Evolutionary conservation across 805 yeast genomes (phyloP).

Genomic region (Komagataella ulmi): DNA sequence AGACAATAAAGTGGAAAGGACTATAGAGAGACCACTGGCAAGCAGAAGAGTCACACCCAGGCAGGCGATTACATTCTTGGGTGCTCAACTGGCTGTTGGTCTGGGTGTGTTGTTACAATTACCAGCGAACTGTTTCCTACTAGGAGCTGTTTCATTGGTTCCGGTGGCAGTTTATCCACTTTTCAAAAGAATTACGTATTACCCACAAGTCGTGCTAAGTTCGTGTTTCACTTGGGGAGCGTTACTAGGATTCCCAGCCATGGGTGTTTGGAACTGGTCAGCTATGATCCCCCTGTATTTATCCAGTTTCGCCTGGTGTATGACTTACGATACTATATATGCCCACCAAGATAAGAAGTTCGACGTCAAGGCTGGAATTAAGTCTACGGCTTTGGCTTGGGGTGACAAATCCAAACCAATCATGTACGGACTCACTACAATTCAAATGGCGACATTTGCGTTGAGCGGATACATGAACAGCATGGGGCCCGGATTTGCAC

Average conservation of each 20-base stretch:
- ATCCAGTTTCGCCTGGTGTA: constrained; percentile 81
- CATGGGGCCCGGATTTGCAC: constrained; percentile 76
- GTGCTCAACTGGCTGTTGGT: constrained; percentile 65
- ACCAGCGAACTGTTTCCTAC: constrained; percentile 69
- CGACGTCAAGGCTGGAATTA: constrained; percentile 83
- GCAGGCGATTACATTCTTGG: constrained; percentile 61
- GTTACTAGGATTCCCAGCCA: constrained; percentile 87
- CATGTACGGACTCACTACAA: constrained; percentile 45
- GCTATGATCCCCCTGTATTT: constrained; percentile 70
- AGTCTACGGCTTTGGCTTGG: constrained; percentile 95
- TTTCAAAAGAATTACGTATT: constrained; percentile 89
- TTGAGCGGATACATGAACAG: constrained; percentile 65
- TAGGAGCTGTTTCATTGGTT: constrained; percentile 73
- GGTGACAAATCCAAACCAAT: constrained; percentile 65
- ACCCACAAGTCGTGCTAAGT: constrained; percentile 79
- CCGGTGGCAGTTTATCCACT: constrained; percentile 82
- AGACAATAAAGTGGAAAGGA: constrained; percentile 78
- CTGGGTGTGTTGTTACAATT: constrained; percentile 55
- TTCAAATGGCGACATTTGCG: constrained; percentile 53
- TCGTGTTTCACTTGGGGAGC: constrained; percentile 93
- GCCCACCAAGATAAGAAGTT: constrained; percentile 94
- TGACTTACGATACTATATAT: constrained; percentile 90
- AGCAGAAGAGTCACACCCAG: constrained; percentile 63
- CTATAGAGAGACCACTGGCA: constrained; percentile 87
- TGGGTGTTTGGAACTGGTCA: constrained; percentile 68